Conservation (phyloP, 2,329 filamentous ascomycete species). For the Remersonia thermophila region DNA sequence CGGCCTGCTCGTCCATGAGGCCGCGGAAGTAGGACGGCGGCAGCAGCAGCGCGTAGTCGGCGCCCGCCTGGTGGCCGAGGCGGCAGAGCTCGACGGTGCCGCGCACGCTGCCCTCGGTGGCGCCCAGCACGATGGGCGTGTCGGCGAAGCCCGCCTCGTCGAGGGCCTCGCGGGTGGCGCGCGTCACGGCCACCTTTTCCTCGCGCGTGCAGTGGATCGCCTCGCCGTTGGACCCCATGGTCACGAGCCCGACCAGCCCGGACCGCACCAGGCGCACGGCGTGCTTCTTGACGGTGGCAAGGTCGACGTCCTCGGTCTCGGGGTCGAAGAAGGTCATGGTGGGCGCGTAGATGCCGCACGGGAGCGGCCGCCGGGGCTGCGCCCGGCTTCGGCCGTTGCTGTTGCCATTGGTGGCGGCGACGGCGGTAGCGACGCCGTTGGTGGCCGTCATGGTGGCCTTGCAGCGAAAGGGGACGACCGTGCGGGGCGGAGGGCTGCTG, state of each 20-base stretch:
- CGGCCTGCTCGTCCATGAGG: slow-evolving; percentile 60
- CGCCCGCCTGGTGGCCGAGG: slow-evolving; percentile 54
- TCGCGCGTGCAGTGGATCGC: slow-evolving; percentile 70
- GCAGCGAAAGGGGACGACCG: background rate
- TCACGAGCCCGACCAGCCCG: slow-evolving; percentile 70
- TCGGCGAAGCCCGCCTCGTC: slow-evolving; percentile 65
- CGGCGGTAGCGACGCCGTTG: slow-evolving; percentile 8
- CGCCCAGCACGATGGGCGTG: slow-evolving; percentile 72
- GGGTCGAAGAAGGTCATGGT: slow-evolving; percentile 86
- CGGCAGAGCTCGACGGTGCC: slow-evolving; percentile 67
- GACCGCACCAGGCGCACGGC: slow-evolving; percentile 64
- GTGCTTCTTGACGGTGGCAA: slow-evolving; percentile 67
- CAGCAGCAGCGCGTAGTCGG: slow-evolving; percentile 68
- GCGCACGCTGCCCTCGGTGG: slow-evolving; percentile 68
- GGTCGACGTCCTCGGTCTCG: slow-evolving; percentile 73
- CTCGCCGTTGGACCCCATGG: slow-evolving; percentile 86
- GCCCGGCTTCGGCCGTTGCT: slow-evolving; percentile 14
- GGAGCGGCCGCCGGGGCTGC: slow-evolving; percentile 43
- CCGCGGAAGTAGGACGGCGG: slow-evolving; percentile 75
- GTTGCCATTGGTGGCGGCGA: slow-evolving; percentile 23
- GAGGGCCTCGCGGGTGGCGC: slow-evolving; percentile 67
- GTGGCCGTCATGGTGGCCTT: slow-evolving; percentile 23
- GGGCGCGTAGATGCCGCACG: slow-evolving; percentile 75
- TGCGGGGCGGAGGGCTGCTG: slow-evolving; percentile 4
- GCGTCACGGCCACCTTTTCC: slow-evolving; percentile 64